phyloP scores from a whole-genome alignment of 1,139 yeast genomes.

The Taphrina deformans region DNA sequence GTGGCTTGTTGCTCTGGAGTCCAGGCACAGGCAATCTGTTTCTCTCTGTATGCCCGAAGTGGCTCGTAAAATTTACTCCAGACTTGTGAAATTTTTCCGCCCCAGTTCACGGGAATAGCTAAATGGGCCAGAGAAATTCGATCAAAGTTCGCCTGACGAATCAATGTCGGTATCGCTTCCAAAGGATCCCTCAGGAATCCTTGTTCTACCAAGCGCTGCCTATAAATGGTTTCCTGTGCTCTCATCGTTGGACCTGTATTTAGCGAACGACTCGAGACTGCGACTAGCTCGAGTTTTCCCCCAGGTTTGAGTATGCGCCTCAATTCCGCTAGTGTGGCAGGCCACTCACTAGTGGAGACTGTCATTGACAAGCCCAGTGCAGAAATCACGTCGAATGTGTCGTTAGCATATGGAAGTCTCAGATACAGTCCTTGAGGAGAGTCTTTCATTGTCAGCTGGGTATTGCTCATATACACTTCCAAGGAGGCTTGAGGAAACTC shows the following conservation, averaged over 20 bases:
- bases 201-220: not conserved
- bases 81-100: slow-evolving; percentile 3
- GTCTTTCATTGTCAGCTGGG: not conserved
- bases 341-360: slow-evolving; percentile 4
- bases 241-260: slow-evolving; percentile 5
- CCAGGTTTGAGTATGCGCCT: slow-evolving; percentile 10
- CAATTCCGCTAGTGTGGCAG: not conserved
- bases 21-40: not conserved
- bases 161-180: not conserved
- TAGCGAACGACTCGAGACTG: not conserved
- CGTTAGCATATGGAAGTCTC: not conserved
- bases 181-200: not conserved
- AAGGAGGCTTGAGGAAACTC: slow-evolving; percentile 11
- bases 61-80: slow-evolving; percentile 15
- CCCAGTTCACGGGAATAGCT: slow-evolving; percentile 11
- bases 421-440: not conserved
- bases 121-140: not conserved
- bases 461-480: not conserved
- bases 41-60: not conserved
- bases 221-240: not conserved
- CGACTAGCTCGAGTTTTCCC: not conserved
- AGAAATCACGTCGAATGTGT: slow-evolving; percentile 12
- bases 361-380: not conserved
- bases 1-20: not conserved
- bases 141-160: not conserved